Base-by-base conservation (phyloP, 2,329 filamentous ascomycete genomes). In the Onygena corvina region DNA sequence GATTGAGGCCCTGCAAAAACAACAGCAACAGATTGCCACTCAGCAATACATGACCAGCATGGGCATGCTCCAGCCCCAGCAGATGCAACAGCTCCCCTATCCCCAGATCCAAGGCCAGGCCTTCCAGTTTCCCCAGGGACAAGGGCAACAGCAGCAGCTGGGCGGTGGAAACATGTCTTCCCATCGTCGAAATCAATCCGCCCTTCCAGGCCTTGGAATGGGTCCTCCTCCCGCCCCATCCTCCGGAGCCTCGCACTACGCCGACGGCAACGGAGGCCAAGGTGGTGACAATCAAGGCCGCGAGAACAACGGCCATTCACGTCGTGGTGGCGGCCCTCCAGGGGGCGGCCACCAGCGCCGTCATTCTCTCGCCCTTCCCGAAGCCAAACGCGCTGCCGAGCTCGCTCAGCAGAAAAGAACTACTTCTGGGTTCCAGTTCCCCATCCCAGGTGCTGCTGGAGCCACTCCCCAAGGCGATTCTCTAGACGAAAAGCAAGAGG, bases 121-220 rank as follows among this genome's bases (percentile, higher is more conserved):
- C 59, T 96, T 94, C 69, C 90, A 95, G 64, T 95, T 95, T 64
- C 85, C 86, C 49, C 86, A 86, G 71, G 73, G 84, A 62, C 77
- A 78, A 61, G 81, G 84, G 67, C 82, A 83, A 54, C 73, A 72
- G 56, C 67, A 71, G 62, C 54, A 55, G 16, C 38, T 55, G 9
- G 50, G 50, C 9, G 14, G 86, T 30, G 76, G 79, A 50, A 80
- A 90, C 54, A 87, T 92, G 66, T 82, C 85, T 56, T 82, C 87
- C 67, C 92, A 98, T 76, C 88, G 92, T 68, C 88, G 92, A 73
- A 96, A 96, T 75, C 90, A 95, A 71, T 96, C 92, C 65, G 90
- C 90, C 64, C 77, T 96, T 58, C 89, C 92, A 46, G 92, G 87
- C 61, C 87, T 95, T 77, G 80, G 83, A 54, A 85, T 94, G 80